Conservation (phyloP, 2,329 filamentous ascomycete genomes). For the Zelopaecilomyces penicillatus region DNA sequence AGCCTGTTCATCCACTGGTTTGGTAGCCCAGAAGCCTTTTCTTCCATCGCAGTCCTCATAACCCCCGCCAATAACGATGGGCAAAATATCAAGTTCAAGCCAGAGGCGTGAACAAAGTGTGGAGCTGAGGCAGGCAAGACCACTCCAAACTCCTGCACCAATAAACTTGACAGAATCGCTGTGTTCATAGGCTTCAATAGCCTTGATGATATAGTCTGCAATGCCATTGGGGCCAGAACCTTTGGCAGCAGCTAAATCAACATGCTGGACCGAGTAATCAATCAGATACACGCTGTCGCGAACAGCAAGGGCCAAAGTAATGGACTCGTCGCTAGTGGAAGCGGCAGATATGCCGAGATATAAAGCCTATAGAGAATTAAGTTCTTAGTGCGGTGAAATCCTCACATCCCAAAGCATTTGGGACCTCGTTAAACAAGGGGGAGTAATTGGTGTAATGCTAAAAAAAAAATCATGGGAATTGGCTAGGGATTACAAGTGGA, state of each 20-base stretch:
- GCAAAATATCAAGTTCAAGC: slow-evolving; percentile 68
- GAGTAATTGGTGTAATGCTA: too few relatives aligned
- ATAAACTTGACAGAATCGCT: slow-evolving; percentile 66
- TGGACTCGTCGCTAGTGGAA: slow-evolving; percentile 39
- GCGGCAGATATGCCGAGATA: slow-evolving; percentile 56
- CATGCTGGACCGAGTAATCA: slow-evolving; percentile 59
- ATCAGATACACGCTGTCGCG: slow-evolving; percentile 69
- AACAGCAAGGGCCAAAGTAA: slow-evolving; percentile 57
- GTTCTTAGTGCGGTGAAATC: too few relatives aligned
- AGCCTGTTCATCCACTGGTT: slow-evolving; percentile 69
- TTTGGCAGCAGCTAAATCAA: slow-evolving; percentile 34
- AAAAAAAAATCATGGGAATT: too few relatives aligned
- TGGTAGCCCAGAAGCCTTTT: slow-evolving; percentile 41
- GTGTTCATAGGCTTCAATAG: slow-evolving; percentile 51
- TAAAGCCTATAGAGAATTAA: slow-evolving; percentile 22
- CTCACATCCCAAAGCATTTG: too few relatives aligned
- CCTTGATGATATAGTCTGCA: slow-evolving; percentile 49
- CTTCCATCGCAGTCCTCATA: slow-evolving; percentile 33
- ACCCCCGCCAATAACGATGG: slow-evolving; percentile 49
- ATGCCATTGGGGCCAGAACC: slow-evolving; percentile 22
- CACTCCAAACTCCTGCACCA: slow-evolving; percentile 59
- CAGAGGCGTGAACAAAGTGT: slow-evolving; percentile 62
- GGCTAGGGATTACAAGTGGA: too few relatives aligned
- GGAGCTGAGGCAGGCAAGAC: slow-evolving; percentile 53
- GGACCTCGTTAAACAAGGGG: too few relatives aligned